Evolutionary conservation across 441 rosid genomes (phyloP), one percentile per base, ranked within the genome.

Genomic region (Mallotus repandus): DNA sequence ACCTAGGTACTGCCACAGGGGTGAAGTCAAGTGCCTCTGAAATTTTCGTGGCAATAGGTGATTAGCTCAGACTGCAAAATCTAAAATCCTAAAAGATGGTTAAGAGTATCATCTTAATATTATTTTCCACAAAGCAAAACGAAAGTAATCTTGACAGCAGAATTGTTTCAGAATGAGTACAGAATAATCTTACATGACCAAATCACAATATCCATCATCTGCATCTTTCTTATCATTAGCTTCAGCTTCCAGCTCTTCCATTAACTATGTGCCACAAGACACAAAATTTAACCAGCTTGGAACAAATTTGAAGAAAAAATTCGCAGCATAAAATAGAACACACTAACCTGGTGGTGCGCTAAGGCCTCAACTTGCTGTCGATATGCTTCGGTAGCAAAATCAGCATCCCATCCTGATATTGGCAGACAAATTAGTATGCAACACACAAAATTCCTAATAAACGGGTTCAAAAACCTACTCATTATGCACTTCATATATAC

Each of bases 381-480:
- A 80, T 97, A 97, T 10, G 97, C 99, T 90, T 94, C 97, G 10
- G 99, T 97, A 29, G 99, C 99, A 90, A 94, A 88, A 82, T 97
- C 99, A 80, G 99, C 93, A 89, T 97, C 99, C 99, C 99, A 97
- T 53, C 88, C 99, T 97, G 87, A 63, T 19, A 72, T 25, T 25
- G 49, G 12, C 0, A 16, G 25, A 69, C 22, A 48, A 18, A 11
- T 58, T 43, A 68, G 45, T 13, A n/a, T 2, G 32, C 38, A 53
- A 16, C 43, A 56, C 12, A 63, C 8, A 57, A 19, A 76, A 14
- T n/a, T 59, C 6, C 16, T 5, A 49, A 15, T 7, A 52, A 15
- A 56, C 11, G 32, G 65, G 22, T 66, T 71, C 8, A 35, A 60
- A 52, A 12, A 43, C 59, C 10, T 10, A 13, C 15, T 32, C 3